Percentiles rank a stretch among this genome's conserved stretches.
phyloP scores from a whole-genome alignment of 768 basidiomycete genomes.

The Amanita pallidorosea region DNA sequence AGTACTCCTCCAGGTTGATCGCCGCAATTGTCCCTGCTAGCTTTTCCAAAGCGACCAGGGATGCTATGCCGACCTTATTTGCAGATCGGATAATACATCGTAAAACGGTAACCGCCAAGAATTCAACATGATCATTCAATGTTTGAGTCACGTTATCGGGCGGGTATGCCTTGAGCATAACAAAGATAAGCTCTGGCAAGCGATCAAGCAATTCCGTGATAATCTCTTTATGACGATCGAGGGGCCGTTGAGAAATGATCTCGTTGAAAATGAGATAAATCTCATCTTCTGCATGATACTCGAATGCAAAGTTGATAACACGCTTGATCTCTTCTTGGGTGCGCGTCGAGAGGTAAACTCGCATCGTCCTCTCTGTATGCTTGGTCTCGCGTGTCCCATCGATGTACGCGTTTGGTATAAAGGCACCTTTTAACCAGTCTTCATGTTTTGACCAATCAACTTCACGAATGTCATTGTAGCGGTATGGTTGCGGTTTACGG shows the following conservation, averaged over 20 bases:
- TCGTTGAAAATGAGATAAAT: conserved; percentile 39
- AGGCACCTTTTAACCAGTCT: conserved; percentile 18
- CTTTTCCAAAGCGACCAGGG: conserved; percentile 50
- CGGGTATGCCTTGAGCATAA: conserved; percentile 35
- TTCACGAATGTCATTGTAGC: conserved; percentile 26
- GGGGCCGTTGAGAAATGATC: conserved; percentile 20
- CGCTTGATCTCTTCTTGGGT: conserved; percentile 19
- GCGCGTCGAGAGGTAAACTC: conserved; percentile 14
- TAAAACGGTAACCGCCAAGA: conserved; percentile 24
- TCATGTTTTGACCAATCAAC: conserved; percentile 28
- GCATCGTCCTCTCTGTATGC: conserved; percentile 18
- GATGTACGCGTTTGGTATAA: conserved; percentile 11
- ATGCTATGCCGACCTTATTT: conserved; percentile 41
- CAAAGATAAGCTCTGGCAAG: conserved; percentile 44
- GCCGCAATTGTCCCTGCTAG: conserved; percentile 31
- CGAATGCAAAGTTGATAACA: conserved; percentile 28
- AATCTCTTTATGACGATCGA: conserved; percentile 12
- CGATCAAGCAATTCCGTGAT: conserved; percentile 33
- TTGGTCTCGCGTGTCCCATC: conserved; percentile 8
- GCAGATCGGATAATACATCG: conserved; percentile 43
- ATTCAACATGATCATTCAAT: conserved; percentile 20
- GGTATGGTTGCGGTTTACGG: conserved; percentile 29
- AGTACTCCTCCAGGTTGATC: conserved; percentile 30
- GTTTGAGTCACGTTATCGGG: conserved; percentile 22
- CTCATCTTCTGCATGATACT: conserved; percentile 45